Percentiles rank a stretch among this genome's conserved stretches.
Conservation (phyloP, 148 eudicot genomes). For the Bassia scoparia region DNA sequence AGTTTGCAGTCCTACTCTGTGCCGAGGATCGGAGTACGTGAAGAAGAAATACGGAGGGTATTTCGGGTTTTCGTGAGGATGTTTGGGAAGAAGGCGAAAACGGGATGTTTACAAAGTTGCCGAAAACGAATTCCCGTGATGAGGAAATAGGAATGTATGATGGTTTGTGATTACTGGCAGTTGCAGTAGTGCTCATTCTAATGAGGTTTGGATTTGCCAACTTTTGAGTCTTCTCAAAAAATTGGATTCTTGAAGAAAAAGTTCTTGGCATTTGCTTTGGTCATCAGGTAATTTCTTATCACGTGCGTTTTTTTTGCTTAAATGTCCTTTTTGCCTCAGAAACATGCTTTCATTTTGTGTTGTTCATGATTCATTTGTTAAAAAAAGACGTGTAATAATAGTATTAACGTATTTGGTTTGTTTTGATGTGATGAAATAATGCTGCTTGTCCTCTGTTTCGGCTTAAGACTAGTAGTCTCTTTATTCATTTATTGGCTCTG, state of each 20-base stretch:
- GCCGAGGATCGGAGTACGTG: slow-evolving; percentile 86
- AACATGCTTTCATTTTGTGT: too few relatives aligned
- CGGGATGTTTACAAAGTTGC: slow-evolving; percentile 59
- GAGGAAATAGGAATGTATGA: slow-evolving; percentile 49
- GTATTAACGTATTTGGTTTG: too few relatives aligned
- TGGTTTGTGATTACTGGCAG: slow-evolving; percentile 90
- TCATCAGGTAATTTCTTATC: slow-evolving; percentile 57
- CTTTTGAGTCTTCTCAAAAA: slow-evolving; percentile 50
- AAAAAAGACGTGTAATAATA: too few relatives aligned
- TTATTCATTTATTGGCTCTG: too few relatives aligned
- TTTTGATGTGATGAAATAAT: too few relatives aligned
- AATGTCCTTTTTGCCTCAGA: too few relatives aligned
- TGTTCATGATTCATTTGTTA: too few relatives aligned
- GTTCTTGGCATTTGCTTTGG: slow-evolving; percentile 95
- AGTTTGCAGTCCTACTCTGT: slow-evolving; percentile 64
- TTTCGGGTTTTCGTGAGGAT: slow-evolving; percentile 65
- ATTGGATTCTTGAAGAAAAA: slow-evolving; percentile 62
- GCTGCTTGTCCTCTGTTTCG: too few relatives aligned
- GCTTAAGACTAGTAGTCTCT: too few relatives aligned
- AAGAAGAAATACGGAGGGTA: slow-evolving; percentile 77
- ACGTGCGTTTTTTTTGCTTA: neutral
- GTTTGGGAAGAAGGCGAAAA: slow-evolving; percentile 88
- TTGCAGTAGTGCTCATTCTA: slow-evolving; percentile 75
- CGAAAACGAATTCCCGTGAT: slow-evolving; percentile 62
- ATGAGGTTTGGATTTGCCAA: slow-evolving; percentile 62